Evolutionary conservation across 169 alveolate genomes (phyloP).

Genomic region (Eimeria praecox): DNA sequence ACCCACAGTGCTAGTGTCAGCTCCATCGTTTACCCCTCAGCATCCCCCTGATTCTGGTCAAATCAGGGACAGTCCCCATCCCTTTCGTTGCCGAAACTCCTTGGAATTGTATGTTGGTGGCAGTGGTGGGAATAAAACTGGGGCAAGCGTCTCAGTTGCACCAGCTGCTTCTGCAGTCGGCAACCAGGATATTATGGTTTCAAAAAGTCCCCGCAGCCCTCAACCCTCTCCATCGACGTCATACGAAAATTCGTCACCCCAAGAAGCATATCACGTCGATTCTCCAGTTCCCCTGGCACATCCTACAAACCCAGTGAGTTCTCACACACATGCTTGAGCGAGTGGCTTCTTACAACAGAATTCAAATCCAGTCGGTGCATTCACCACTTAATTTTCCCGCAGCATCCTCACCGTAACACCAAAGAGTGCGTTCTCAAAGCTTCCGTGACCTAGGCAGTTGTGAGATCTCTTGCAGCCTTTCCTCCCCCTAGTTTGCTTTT

Average conservation of each 20-base stretch:
- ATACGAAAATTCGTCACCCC: background rate
- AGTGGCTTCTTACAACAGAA: background rate
- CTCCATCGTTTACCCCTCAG: constrained; percentile 7
- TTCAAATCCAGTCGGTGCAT: background rate
- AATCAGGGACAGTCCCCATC: background rate
- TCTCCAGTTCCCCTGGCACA: background rate
- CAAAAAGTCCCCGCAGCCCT: background rate
- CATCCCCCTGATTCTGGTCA: background rate
- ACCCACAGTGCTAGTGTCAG: background rate
- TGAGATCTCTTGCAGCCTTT: background rate
- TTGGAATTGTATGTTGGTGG: constrained; percentile 2
- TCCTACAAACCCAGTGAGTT: constrained; percentile 13
- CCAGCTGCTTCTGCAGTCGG: background rate
- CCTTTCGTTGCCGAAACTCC: background rate
- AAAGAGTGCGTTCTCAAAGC: background rate
- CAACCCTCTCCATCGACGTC: background rate
- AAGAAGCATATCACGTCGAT: background rate
- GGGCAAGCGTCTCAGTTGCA: background rate
- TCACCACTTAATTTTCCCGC: background rate
- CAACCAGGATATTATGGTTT: background rate
- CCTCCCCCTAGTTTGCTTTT: background rate
- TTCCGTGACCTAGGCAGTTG: background rate
- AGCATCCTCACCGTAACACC: background rate
- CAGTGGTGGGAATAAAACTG: background rate
- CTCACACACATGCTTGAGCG: background rate